Evolutionary conservation across 352 stramenopile species (phyloP).

Genomic region (Pythium coloratum): DNA sequence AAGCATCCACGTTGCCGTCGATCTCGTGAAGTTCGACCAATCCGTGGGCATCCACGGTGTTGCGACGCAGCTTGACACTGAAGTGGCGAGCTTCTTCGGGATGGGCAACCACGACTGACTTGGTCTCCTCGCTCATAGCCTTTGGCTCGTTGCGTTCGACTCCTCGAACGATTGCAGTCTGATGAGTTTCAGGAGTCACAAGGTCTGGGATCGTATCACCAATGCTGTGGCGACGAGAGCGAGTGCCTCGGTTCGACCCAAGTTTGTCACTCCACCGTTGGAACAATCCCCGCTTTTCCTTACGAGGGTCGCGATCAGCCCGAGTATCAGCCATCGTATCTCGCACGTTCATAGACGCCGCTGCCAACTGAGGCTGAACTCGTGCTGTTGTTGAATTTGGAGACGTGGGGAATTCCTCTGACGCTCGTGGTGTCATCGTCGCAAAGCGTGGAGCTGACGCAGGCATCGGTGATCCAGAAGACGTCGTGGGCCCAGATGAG

Average conservation of each 20-base stretch:
- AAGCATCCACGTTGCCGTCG: neutral
- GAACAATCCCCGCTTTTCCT: neutral
- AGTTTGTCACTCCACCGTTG: neutral
- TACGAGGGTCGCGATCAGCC: neutral
- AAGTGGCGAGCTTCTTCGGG: slow-evolving; percentile 7
- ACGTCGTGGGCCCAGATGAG: neutral
- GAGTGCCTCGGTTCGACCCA: neutral
- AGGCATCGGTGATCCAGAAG: neutral
- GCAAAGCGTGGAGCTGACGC: neutral
- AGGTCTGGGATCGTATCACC: slow-evolving; percentile 5
- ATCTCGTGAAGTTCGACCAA: slow-evolving; percentile 5
- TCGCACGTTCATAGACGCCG: neutral
- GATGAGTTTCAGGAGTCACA: neutral
- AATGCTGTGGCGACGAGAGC: slow-evolving; percentile 6
- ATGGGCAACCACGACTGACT: too few species aligned
- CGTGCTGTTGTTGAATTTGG: slow-evolving; percentile 7
- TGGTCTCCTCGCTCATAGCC: too few species aligned
- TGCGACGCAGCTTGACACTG: slow-evolving; percentile 1
- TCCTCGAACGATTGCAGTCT: neutral
- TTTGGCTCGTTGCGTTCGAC: neutral
- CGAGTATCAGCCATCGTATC: neutral
- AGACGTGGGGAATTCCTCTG: slow-evolving; percentile 4
- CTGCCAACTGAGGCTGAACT: neutral
- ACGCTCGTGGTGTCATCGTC: neutral
- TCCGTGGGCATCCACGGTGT: neutral